Evolutionary conservation across 2,329 filamentous ascomycete species (phyloP).

Genomic region (Harringtonia aguacate): DNA sequence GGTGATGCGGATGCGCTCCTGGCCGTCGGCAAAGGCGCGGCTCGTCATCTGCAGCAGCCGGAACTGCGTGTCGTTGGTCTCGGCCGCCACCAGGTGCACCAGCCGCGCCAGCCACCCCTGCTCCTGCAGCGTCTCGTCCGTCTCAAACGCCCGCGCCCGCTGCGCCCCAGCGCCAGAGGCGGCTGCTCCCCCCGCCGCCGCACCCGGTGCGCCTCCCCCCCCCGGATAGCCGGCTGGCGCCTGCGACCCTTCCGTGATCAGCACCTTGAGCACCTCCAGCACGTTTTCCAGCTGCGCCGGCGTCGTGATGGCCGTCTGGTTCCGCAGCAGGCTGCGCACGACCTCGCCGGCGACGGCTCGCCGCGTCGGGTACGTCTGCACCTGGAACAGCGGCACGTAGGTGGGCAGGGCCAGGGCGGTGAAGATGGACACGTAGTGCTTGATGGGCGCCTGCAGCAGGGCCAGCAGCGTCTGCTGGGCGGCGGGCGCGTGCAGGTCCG

Average conservation of each 20-base stretch:
- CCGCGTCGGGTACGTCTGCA: slow-evolving; percentile 86
- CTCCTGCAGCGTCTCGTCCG: slow-evolving; percentile 95
- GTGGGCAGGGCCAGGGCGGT: slow-evolving; percentile 90
- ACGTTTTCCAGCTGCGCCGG: slow-evolving; percentile 77
- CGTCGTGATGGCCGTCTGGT: slow-evolving; percentile 69
- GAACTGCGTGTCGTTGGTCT: slow-evolving; percentile 89
- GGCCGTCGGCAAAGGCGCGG: slow-evolving; percentile 82
- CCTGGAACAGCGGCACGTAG: slow-evolving; percentile 80
- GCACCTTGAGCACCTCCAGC: slow-evolving; percentile 74
- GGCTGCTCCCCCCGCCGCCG: slow-evolving; percentile 45
- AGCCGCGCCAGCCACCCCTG: slow-evolving; percentile 94
- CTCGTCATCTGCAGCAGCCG: slow-evolving; percentile 80
- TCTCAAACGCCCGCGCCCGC: slow-evolving; percentile 59
- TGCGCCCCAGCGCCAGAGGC: slow-evolving; percentile 65
- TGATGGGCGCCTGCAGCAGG: slow-evolving; percentile 81
- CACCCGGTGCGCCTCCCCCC: slow-evolving; percentile 34
- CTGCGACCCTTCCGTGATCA: slow-evolving; percentile 89
- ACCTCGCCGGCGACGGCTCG: slow-evolving; percentile 87
- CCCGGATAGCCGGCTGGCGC: slow-evolving; percentile 75
- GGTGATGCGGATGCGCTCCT: slow-evolving; percentile 91
- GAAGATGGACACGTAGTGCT: slow-evolving; percentile 86
- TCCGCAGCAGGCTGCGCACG: slow-evolving; percentile 68
- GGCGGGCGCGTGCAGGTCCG: slow-evolving; percentile 81
- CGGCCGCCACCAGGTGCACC: slow-evolving; percentile 72
- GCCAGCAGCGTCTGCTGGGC: slow-evolving; percentile 84